Base-by-base conservation (phyloP, 2,329 filamentous ascomycete genomes). In the Sphaerostilbella broomeana region DNA sequence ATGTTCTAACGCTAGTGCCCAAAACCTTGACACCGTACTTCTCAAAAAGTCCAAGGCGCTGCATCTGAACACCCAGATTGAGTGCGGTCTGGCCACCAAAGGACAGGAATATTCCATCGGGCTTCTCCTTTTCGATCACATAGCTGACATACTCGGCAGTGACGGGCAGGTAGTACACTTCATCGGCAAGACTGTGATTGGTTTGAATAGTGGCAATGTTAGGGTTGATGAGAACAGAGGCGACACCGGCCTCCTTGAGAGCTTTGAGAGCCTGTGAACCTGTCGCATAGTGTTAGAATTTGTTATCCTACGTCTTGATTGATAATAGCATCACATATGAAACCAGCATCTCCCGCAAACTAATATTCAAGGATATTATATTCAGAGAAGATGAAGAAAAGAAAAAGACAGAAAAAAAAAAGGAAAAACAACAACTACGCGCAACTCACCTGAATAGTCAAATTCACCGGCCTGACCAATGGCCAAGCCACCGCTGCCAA, bases 201-300 rank as follows among this genome's bases (percentile, higher is more conserved):
- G 90, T 97, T 69, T 97, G 90, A 58, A 97, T 97, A 43, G 92
- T 97, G 45, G 90, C 90, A 62, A 97, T 97, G 64, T 97, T 97
- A 56, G 90, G 90, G 68, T 97, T 97, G 63, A 97, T 89, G 49
- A 97, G 79, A 40, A 97, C 85, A 8, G 90, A 95, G 51, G 81
- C 69, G 45, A 97, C 86, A 46, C 87, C 87, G 48, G 89, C 90
- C 69, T 97, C 90, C 68, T 95, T 97, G 46, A 98, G 75, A 26
- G 92, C 92, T 69, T 97, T 97, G 47, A 98, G 75, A 39, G 92
- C 92, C 72, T 97, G 92, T 5, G 90, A 89, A 49, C 92, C 88
- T 95, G 57, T 57, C 48, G 35, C 7, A 25, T 18, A 7, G 24
- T 20, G 25, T 36, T 21, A 42, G 36, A n/a, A n/a, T n/a, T n/a